These are phyloP conservation scores for Haplosporangium sp. DNA, from an alignment of 371 early-diverging fungal genomes.

Conservation along the genomic window DNA sequence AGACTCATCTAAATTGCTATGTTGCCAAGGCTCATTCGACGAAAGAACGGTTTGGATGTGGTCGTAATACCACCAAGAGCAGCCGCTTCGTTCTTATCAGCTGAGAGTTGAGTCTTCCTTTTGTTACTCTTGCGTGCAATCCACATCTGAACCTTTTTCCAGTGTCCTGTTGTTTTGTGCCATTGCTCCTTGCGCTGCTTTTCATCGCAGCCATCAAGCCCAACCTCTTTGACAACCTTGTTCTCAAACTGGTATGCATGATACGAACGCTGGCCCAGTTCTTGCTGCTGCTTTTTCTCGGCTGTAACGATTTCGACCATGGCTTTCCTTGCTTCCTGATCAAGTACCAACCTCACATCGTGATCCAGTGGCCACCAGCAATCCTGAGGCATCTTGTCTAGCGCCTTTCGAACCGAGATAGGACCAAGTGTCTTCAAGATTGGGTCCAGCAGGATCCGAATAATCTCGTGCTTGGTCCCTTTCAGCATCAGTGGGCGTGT, in stretches of 20 bases:
- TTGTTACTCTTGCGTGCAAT: background rate
- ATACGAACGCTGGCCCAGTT: background rate
- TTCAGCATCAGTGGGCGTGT: constrained; percentile 5
- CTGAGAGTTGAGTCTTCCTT: background rate
- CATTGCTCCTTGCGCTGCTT: background rate
- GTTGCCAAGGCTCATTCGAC: constrained; percentile 9
- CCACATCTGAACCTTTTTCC: constrained; percentile 1
- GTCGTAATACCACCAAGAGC: too few species aligned
- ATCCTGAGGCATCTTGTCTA: constrained; percentile 39
- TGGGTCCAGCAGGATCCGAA: constrained; percentile 23
- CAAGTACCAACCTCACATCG: constrained; percentile 27
- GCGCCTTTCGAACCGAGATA: constrained; percentile 36
- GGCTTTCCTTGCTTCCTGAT: constrained; percentile 30
- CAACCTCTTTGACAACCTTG: too few species aligned
- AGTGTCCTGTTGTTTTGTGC: background rate
- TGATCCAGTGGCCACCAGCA: constrained; percentile 51
- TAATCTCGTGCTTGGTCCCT: constrained; percentile 27
- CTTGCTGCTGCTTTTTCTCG: constrained; percentile 12
- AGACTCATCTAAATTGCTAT: background rate
- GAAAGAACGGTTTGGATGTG: constrained; percentile 12
- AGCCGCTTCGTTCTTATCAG: background rate
- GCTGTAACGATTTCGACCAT: constrained; percentile 23
- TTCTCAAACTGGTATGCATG: too few species aligned
- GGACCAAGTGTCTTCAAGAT: constrained; percentile 32
- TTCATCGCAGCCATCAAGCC: too few species aligned